A percentile compares a stretch with the other conserved stretches of the same genome.
These are phyloP conservation scores for Rubus parviflorus DNA, from an alignment of 306 rosid genomes.

Conservation along the genomic window DNA sequence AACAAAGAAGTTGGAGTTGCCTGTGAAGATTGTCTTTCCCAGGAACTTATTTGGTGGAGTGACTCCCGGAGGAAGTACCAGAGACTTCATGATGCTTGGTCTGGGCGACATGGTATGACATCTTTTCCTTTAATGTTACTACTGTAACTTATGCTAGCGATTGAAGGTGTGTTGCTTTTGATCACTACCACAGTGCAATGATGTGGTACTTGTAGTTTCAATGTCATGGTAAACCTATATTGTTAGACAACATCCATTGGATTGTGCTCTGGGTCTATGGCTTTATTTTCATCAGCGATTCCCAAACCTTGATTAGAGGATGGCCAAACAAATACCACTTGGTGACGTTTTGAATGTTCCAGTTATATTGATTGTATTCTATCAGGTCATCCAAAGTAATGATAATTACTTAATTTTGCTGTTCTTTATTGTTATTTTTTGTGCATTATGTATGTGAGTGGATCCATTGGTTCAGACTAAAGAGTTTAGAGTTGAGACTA, in stretches of 20 bases:
- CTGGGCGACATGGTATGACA: conserved; percentile 91
- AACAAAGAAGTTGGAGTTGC: conserved; percentile 94
- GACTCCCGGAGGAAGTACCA: conserved; percentile 66
- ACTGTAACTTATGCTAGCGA: conserved; percentile 14
- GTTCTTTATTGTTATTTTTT: background rate
- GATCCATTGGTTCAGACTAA: background rate
- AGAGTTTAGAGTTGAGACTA: background rate
- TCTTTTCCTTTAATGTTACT: conserved; percentile 17
- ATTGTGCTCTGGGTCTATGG: background rate
- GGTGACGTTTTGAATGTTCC: background rate
- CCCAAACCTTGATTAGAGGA: background rate
- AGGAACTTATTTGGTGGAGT: conserved; percentile 83
- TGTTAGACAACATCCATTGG: background rate
- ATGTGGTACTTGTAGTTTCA: background rate
- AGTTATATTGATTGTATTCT: background rate
- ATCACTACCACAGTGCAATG: background rate
- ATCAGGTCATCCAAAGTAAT: background rate
- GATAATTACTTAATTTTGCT: background rate
- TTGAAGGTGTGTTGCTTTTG: conserved; percentile 8
- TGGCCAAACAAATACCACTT: background rate
- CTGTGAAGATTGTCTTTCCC: conserved; percentile 96
- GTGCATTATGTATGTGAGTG: background rate
- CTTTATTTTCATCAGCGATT: background rate
- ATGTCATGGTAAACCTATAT: background rate
- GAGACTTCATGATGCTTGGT: conserved; percentile 98